Percentiles rank a stretch among this genome's conserved stretches.
These are phyloP conservation scores for Terana coerulea DNA, from an alignment of 768 basidiomycete species.

Conservation along the genomic window DNA sequence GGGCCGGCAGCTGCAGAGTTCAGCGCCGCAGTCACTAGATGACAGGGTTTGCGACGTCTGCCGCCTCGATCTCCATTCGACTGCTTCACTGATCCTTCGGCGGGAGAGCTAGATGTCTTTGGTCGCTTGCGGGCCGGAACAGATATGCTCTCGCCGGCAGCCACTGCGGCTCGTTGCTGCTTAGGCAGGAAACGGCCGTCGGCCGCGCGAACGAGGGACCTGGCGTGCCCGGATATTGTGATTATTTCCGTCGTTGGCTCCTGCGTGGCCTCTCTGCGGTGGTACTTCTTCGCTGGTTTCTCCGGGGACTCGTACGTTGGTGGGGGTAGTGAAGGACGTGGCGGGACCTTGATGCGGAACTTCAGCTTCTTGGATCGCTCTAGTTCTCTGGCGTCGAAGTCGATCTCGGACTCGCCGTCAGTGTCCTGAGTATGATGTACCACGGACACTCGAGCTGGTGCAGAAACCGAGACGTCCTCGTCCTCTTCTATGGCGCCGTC, in stretches of 20 bases:
- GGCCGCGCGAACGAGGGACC: slow-evolving; percentile 4
- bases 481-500: slow-evolving; percentile 7
- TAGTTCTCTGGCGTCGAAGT: slow-evolving; percentile 27
- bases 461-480: neutral
- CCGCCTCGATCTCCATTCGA: neutral
- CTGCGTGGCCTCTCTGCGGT: neutral
- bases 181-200: slow-evolving; percentile 18
- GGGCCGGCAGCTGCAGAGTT: slow-evolving; percentile 45
- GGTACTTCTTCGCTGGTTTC: slow-evolving; percentile 6
- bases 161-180: slow-evolving; percentile 1
- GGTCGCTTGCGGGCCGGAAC: slow-evolving; percentile 2
- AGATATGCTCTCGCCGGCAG: neutral
- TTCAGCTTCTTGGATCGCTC: slow-evolving; percentile 34
- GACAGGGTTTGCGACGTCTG: slow-evolving; percentile 18
- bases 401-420: slow-evolving; percentile 29
- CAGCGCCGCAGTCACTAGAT: slow-evolving; percentile 47
- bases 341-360: slow-evolving; percentile 34
- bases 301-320: neutral
- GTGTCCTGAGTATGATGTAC: slow-evolving; percentile 18
- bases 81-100: neutral
- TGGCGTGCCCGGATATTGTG: neutral
- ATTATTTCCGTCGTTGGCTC: neutral
- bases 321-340: too few relatives aligned
- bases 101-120: neutral
- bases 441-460: slow-evolving; percentile 4